These are phyloP conservation scores for Viridothelium virens DNA, from an alignment of 495 filamentous ascomycete genomes.

Conservation along the genomic window DNA sequence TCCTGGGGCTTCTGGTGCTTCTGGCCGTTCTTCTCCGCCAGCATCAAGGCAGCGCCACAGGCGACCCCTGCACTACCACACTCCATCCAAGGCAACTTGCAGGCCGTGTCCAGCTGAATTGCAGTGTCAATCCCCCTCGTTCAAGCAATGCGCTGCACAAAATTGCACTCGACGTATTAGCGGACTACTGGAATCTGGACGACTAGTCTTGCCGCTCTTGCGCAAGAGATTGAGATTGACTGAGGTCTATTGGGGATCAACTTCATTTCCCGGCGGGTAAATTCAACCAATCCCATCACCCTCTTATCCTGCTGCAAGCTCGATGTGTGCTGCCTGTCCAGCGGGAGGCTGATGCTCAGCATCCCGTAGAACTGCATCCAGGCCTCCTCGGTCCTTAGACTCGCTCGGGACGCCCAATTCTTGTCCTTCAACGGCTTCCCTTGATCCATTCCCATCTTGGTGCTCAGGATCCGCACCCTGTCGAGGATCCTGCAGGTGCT, in stretches of 20 bases:
- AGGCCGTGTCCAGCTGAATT: neutral
- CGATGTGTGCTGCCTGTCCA: conserved; percentile 8
- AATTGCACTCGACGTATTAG: neutral
- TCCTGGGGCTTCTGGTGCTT: neutral
- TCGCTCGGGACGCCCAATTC: conserved; percentile 35
- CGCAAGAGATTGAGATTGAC: no score
- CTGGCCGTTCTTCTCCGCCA: no score
- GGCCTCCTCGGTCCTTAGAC: conserved; percentile 32
- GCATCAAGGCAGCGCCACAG: no score
- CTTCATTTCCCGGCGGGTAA: conserved; percentile 8
- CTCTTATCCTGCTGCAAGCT: conserved; percentile 15
- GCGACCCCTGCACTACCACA: neutral
- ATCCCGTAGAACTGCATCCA: neutral
- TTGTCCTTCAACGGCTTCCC: conserved; percentile 67
- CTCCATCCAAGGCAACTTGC: neutral
- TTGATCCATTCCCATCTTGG: conserved; percentile 40
- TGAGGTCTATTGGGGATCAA: neutral
- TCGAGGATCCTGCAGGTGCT: conserved; percentile 48
- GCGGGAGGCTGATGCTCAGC: neutral
- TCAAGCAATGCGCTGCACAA: neutral
- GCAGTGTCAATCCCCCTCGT: neutral
- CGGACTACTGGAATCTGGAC: neutral
- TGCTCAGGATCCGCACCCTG: conserved; percentile 14
- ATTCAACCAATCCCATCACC: neutral
- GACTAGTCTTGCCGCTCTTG: neutral